Base-by-base conservation (phyloP, 805 yeast species). In the Candida easanensis region DNA sequence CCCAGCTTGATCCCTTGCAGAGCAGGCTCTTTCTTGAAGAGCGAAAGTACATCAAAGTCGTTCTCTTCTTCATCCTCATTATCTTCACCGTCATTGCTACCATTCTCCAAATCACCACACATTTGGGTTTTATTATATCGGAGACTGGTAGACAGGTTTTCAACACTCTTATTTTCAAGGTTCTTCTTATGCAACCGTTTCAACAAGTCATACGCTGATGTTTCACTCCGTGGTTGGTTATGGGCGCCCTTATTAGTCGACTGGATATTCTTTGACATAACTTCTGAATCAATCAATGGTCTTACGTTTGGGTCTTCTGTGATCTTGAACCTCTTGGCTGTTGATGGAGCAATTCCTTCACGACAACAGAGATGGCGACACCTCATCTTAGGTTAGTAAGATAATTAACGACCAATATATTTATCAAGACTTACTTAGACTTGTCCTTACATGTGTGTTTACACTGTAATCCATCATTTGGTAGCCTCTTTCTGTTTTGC, bases 361-460 rank as follows among this genome's bases (percentile, higher is more conserved):
- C 69, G 65, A 44, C 80, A 75, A 39, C 79, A 74, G 4, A 69
- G 38, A 51, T 75, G 79, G 10, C 77, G 64, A 41, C 79, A 75
- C 0, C 50, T 14, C 1, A 23, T 2, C 3, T 4, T 34, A 55
- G 57, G 49, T 58, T 45, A 46, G 50, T 46, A 35, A 16, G 17
- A 7, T 13, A 7, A 5, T 7, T 6, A 5, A 14, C 18, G 8
- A 6, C 18, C 19, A 5, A 25, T 13, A 25, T 16, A 17, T 3
- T 13, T 11, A 14, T 7, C 22, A 14, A 23, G 5, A 39, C 55
- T 6, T 35, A 56, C 51, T 31, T 52, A 2, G 51, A 33, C 44
- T 62, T 63, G 41, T 66, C 65, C 37, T 64, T 71, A 46, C 79
- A 75, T 4, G 56, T 38, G 49, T 75, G 79, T 32, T 63, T 56